Conservation (phyloP, 805 yeast genomes). For the Ogataea paraovalis region DNA sequence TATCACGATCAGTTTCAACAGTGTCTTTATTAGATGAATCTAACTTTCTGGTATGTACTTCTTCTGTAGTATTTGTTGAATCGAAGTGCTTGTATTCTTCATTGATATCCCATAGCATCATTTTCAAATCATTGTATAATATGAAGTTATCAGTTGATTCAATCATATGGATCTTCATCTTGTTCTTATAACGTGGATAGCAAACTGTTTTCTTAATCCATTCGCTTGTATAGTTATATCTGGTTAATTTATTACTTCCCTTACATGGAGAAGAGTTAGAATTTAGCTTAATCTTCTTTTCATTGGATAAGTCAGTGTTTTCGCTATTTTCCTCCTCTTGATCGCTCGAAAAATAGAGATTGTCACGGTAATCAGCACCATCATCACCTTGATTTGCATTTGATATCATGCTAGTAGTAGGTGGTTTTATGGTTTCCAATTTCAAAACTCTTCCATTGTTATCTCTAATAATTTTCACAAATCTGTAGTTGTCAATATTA, state of each 20-base stretch:
- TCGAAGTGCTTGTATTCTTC: conserved; percentile 13
- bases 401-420: not conserved
- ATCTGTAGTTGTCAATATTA: conserved; percentile 24
- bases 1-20: not conserved
- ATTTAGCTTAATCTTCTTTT: too few relatives aligned
- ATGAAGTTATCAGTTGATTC: conserved; percentile 15
- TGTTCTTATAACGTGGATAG: conserved; percentile 41
- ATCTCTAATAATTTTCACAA: conserved; percentile 37
- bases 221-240: conserved; percentile 23
- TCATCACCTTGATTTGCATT: not conserved
- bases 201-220: conserved; percentile 39
- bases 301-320: not conserved
- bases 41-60: not conserved
- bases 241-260: too few relatives aligned
- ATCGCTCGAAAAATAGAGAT: not conserved
- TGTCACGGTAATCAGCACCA: not conserved
- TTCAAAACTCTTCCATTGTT: conserved; percentile 36
- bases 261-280: too few relatives aligned
- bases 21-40: not conserved
- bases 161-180: conserved; percentile 38
- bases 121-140: conserved; percentile 28
- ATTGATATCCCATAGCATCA: conserved; percentile 29
- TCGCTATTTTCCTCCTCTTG: not conserved
- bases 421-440: conserved; percentile 30
- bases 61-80: not conserved